Evolutionary conservation across 2,329 filamentous ascomycete genomes (phyloP).

Genomic region (Metarhizium guizhouense): DNA sequence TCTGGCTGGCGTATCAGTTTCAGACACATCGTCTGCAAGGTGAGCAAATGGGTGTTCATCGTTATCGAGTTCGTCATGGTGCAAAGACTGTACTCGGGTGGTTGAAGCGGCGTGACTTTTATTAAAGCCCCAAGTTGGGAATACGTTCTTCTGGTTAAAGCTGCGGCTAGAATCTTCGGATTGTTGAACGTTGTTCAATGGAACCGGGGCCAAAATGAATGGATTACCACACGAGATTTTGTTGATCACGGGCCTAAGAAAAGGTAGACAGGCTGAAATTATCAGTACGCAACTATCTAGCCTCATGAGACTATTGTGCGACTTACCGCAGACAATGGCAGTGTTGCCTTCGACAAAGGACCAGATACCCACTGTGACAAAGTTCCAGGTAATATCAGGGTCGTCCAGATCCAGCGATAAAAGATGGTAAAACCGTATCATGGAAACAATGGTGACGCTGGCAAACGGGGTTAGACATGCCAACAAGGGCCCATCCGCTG

Average conservation of each 20-base stretch:
- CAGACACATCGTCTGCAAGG: background rate
- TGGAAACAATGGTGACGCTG: background rate
- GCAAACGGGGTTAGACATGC: constrained; percentile 16
- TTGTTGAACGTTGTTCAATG: background rate
- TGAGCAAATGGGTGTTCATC: background rate
- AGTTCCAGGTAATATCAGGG: constrained; percentile 22
- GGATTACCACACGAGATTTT: background rate
- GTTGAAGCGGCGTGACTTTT: background rate
- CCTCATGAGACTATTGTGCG: background rate
- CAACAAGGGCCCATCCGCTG: constrained; percentile 16
- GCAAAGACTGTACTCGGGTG: background rate
- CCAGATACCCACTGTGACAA: constrained; percentile 24
- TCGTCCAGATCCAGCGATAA: constrained; percentile 3
- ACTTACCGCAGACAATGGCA: constrained; percentile 25
- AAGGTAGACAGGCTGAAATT: background rate
- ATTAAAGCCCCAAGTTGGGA: background rate
- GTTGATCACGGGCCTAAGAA: background rate
- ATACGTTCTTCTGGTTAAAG: background rate
- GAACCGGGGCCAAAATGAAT: background rate
- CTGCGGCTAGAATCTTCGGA: background rate
- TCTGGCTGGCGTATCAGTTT: background rate
- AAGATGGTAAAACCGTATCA: background rate
- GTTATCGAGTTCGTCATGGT: background rate
- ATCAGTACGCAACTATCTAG: background rate
- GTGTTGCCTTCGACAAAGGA: constrained; percentile 30